A percentile compares a stretch with the other conserved stretches of the same genome.
phyloP scores from a whole-genome alignment of 208 protist genomes.

The Trypanosoma melophagium region DNA sequence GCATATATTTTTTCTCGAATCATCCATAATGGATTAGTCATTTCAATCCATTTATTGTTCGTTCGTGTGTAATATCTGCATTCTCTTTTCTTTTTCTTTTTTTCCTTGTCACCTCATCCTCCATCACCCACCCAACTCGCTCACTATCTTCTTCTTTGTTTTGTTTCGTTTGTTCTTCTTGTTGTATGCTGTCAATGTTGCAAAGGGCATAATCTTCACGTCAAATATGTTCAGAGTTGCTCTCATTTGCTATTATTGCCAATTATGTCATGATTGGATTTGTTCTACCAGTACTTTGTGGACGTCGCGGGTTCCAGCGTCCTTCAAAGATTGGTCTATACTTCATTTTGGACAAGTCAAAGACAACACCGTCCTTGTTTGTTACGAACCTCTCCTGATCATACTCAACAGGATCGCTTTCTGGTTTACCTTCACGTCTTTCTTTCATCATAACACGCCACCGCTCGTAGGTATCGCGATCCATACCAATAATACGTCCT shows the following conservation, averaged over 20 bases:
- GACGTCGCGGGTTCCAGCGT: conserved; percentile 77
- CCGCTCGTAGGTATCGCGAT: conserved; percentile 76
- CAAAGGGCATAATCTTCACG: neutral
- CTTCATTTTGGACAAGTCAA: conserved; percentile 88
- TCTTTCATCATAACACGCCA: conserved; percentile 87
- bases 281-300: conserved; percentile 80
- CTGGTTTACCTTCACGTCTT: conserved; percentile 53
- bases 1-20: too few species aligned
- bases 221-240: neutral
- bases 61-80: too few species aligned
- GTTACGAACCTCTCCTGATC: conserved; percentile 89
- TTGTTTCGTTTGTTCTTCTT: too few species aligned
- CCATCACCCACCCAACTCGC: too few species aligned
- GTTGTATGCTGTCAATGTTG: neutral
- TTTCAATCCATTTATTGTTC: too few species aligned
- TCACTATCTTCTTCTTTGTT: too few species aligned
- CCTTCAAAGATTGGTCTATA: conserved; percentile 86
- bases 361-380: conserved; percentile 84
- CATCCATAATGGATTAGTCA: too few species aligned
- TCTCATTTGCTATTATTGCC: neutral
- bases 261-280: conserved; percentile 74
- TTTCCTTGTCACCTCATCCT: too few species aligned
- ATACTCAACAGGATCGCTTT: conserved; percentile 86
- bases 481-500: conserved; percentile 87
- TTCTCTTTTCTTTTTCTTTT: too few species aligned